Evolutionary conservation across 768 basidiomycete genomes (phyloP).

Genomic region (Zangia roseola): DNA sequence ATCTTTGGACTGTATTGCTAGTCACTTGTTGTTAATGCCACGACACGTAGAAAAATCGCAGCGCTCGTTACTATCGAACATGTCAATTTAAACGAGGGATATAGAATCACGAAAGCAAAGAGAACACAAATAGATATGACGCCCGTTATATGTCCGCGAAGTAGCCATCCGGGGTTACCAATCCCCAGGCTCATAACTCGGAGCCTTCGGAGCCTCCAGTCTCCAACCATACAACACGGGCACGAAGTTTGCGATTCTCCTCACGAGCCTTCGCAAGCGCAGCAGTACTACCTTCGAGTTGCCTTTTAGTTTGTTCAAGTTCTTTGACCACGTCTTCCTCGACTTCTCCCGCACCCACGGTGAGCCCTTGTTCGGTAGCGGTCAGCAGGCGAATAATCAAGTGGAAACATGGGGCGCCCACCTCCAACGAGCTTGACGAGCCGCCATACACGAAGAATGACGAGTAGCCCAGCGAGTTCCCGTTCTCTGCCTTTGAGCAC

Average conservation of each 20-base stretch:
- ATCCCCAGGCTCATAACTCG: slow-evolving; percentile 26
- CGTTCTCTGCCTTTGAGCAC: slow-evolving; percentile 64
- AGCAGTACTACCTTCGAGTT: slow-evolving; percentile 45
- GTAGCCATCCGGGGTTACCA: slow-evolving; percentile 6
- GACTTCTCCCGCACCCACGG: slow-evolving; percentile 72
- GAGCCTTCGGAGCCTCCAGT: slow-evolving; percentile 35
- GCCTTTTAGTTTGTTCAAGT: slow-evolving; percentile 46
- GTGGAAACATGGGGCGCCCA: slow-evolving; percentile 19
- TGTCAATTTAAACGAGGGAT: slow-evolving; percentile 12
- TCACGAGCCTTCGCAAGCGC: slow-evolving; percentile 45
- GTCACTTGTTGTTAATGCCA: slow-evolving; percentile 5
- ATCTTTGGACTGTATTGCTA: slow-evolving; percentile 12
- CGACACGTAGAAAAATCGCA: background rate
- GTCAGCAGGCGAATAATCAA: background rate
- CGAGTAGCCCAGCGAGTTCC: slow-evolving; percentile 68
- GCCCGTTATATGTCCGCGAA: slow-evolving; percentile 4
- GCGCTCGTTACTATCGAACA: slow-evolving; percentile 4
- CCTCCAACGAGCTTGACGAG: slow-evolving; percentile 73
- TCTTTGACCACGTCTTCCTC: slow-evolving; percentile 53
- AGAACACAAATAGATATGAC: slow-evolving; percentile 9
- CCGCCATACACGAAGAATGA: slow-evolving; percentile 78
- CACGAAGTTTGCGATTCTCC: slow-evolving; percentile 56
- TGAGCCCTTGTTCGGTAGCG: slow-evolving; percentile 50
- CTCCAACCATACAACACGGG: slow-evolving; percentile 36
- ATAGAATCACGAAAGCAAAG: background rate